Evolutionary conservation across 768 basidiomycete genomes (phyloP).

Genomic region (Grammothele lineata): DNA sequence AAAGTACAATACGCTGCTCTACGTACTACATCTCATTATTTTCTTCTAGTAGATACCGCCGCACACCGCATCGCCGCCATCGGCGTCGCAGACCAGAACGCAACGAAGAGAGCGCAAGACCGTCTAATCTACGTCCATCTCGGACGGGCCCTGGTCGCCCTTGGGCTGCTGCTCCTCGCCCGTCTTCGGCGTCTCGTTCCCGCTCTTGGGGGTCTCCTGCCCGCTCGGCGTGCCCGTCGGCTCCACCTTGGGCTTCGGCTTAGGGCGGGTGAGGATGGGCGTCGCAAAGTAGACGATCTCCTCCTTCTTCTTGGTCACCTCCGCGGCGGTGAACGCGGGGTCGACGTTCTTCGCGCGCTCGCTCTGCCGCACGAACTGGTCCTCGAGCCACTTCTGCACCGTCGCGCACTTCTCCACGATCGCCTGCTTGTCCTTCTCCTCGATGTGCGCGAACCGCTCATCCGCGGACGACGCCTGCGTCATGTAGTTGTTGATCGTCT

Average conservation of each 20-base stretch:
- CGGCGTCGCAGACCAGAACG: too few species aligned
- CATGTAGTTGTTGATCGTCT: slow-evolving; percentile 85
- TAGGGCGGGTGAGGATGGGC: slow-evolving; percentile 88
- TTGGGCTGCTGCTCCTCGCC: slow-evolving; percentile 28
- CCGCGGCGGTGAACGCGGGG: slow-evolving; percentile 73
- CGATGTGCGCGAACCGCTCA: slow-evolving; percentile 87
- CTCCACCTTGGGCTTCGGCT: slow-evolving; percentile 75
- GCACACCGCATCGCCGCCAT: too few species aligned
- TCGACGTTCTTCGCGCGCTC: slow-evolving; percentile 89
- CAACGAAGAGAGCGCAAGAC: neutral
- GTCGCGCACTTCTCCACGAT: slow-evolving; percentile 90
- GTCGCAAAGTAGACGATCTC: slow-evolving; percentile 87
- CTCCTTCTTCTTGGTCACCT: slow-evolving; percentile 89
- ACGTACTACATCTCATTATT: slow-evolving; percentile 18
- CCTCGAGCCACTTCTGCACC: slow-evolving; percentile 93
- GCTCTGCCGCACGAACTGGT: slow-evolving; percentile 80
- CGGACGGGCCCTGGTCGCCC: slow-evolving; percentile 49
- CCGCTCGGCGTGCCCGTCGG: slow-evolving; percentile 32
- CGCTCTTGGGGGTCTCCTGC: slow-evolving; percentile 74
- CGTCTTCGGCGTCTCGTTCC: slow-evolving; percentile 46
- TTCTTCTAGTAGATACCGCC: slow-evolving; percentile 17
- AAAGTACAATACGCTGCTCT: slow-evolving; percentile 19
- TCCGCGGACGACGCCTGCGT: slow-evolving; percentile 77
- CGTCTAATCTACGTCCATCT: slow-evolving; percentile 82
- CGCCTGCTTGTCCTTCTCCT: slow-evolving; percentile 78